Conservation (phyloP, 2,329 filamentous ascomycete species). For the Ambrosiella xylebori region DNA sequence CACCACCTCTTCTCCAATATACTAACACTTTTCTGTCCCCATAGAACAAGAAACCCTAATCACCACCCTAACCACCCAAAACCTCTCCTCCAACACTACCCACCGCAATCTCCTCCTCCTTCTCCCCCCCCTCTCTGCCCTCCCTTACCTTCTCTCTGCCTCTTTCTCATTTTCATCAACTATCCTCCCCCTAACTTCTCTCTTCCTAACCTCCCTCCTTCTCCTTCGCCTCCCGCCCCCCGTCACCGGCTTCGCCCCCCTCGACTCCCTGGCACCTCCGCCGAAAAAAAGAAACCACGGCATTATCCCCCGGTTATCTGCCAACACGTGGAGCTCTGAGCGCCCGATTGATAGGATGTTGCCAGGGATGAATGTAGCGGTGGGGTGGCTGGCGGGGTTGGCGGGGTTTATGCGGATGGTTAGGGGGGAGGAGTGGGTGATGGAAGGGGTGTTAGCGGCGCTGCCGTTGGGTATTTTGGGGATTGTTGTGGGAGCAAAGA, state of each 20-base stretch:
- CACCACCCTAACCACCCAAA: constrained; percentile 32
- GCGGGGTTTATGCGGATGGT: constrained; percentile 24
- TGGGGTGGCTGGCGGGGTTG: constrained; percentile 36
- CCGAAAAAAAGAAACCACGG: constrained; percentile 9
- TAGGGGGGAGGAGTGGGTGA: constrained; percentile 20
- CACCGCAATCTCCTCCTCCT: constrained; percentile 40
- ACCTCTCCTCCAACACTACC: constrained; percentile 38
- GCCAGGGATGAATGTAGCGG: constrained; percentile 39
- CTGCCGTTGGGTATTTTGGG: constrained; percentile 42
- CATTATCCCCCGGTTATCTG: constrained; percentile 12
- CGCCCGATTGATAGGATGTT: constrained; percentile 40
- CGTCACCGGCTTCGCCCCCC: constrained; percentile 31
- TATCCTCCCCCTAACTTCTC: constrained; percentile 24
- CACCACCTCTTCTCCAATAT: background rate
- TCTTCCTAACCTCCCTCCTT: constrained; percentile 46
- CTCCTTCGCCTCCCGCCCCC: constrained; percentile 43
- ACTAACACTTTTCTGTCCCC: background rate
- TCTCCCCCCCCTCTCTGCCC: constrained; percentile 37
- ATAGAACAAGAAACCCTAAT: constrained; percentile 52
- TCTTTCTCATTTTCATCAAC: constrained; percentile 15
- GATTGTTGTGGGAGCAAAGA: constrained; percentile 43
- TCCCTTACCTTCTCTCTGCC: constrained; percentile 38
- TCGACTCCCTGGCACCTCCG: constrained; percentile 25
- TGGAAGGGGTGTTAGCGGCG: constrained; percentile 29
- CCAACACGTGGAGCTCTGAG: background rate